Conservation (phyloP, 1,139 yeast species). For the Taphrina populina region DNA sequence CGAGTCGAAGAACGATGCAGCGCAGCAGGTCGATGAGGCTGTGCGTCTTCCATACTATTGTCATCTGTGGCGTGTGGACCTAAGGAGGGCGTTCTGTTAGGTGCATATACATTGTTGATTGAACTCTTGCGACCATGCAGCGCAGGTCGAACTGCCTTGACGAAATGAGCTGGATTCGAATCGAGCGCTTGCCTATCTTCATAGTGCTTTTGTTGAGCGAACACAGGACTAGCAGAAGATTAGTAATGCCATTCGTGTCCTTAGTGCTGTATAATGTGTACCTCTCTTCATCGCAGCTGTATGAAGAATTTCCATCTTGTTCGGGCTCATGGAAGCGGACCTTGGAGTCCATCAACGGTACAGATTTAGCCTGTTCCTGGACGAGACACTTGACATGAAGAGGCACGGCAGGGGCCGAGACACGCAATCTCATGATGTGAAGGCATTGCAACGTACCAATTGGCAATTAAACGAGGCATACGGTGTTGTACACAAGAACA, state of each 20-base stretch:
- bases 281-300: slow-evolving; percentile 1
- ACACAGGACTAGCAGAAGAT: neutral
- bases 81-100: slow-evolving; percentile 11
- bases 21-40: slow-evolving; percentile 15
- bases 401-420: too few relatives aligned
- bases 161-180: slow-evolving; percentile 10
- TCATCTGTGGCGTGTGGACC: neutral
- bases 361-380: neutral
- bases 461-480: too few relatives aligned
- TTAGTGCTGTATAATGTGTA: too few relatives aligned
- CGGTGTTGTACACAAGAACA: too few relatives aligned
- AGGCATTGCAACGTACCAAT: too few relatives aligned
- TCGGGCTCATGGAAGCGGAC: slow-evolving; percentile 28
- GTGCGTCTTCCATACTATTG: neutral
- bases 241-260: too few relatives aligned
- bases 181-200: slow-evolving; percentile 12
- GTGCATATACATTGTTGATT: slow-evolving; percentile 23
- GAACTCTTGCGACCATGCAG: slow-evolving; percentile 13
- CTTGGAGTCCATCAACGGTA: slow-evolving; percentile 16
- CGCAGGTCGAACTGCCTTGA: slow-evolving; percentile 12
- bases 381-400: too few relatives aligned
- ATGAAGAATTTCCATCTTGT: neutral
- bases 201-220: slow-evolving; percentile 4
- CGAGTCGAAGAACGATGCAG: slow-evolving; percentile 22
- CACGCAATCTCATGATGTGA: too few relatives aligned